Percentiles rank a stretch among this genome's conserved stretches.
These are phyloP conservation scores for Irpex sp. DNA, from an alignment of 1,284 basidiomycete species.

Conservation along the genomic window DNA sequence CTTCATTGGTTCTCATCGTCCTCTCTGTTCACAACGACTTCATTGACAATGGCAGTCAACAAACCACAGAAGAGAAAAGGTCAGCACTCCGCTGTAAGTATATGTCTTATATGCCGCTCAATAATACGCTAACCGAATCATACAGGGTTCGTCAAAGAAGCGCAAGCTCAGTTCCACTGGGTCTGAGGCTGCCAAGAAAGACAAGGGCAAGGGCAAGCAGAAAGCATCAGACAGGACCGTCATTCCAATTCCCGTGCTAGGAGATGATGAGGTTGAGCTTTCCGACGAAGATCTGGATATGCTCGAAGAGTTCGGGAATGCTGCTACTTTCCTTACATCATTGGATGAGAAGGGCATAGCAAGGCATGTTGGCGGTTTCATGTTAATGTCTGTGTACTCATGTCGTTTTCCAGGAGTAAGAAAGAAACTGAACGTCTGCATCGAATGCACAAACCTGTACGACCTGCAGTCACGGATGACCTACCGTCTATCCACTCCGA, in stretches of 20 bases:
- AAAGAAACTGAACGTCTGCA: conserved; percentile 66
- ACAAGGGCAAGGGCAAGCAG: conserved; percentile 48
- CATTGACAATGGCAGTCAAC: conserved; percentile 19
- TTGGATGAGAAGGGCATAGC: conserved; percentile 72
- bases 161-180: conserved; percentile 29
- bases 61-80: conserved; percentile 20
- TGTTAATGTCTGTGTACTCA: neutral
- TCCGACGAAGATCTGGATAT: conserved; percentile 64
- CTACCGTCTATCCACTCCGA: conserved; percentile 65
- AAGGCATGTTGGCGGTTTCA: conserved; percentile 41
- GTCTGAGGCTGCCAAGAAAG: conserved; percentile 14
- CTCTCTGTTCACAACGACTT: neutral
- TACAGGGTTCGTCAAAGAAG: conserved; percentile 33
- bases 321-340: conserved; percentile 53
- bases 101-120: neutral
- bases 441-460: conserved; percentile 44
- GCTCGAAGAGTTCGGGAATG: conserved; percentile 54
- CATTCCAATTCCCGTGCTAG: conserved; percentile 57
- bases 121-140: neutral
- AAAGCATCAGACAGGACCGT: conserved; percentile 53
- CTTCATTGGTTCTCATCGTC: conserved; percentile 1
- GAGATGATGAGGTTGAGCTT: conserved; percentile 43
- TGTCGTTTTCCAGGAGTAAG: conserved; percentile 58
- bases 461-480: conserved; percentile 43
- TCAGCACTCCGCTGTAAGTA: conserved; percentile 18